A percentile compares a stretch with the other conserved stretches of the same genome.
Evolutionary conservation across 2,329 filamentous ascomycete species (phyloP).

Genomic region (Fusarium sp.): DNA sequence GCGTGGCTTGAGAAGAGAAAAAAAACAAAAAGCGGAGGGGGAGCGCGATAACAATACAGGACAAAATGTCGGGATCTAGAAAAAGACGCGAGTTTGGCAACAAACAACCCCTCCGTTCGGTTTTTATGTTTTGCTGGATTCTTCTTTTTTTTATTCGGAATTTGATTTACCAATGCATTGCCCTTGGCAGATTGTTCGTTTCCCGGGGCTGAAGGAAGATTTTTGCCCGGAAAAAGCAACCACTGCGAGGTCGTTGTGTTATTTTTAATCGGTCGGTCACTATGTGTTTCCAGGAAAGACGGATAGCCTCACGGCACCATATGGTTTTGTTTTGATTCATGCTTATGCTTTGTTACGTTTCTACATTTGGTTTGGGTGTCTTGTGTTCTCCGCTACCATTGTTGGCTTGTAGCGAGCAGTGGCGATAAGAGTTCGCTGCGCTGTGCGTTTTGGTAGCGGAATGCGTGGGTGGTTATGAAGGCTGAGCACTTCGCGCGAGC

Average conservation of each 20-base stretch:
- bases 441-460: slow-evolving; percentile 11
- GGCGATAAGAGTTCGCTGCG: not conserved
- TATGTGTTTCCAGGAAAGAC: slow-evolving; percentile 54
- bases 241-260: slow-evolving; percentile 32
- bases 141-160: slow-evolving; percentile 23
- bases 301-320: slow-evolving; percentile 58
- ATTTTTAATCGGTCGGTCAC: slow-evolving; percentile 50
- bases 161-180: slow-evolving; percentile 31
- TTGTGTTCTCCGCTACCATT: slow-evolving; percentile 4
- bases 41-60: slow-evolving; percentile 42
- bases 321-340: slow-evolving; percentile 48
- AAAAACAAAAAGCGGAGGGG: slow-evolving; percentile 32
- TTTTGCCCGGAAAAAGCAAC: slow-evolving; percentile 40
- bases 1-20: slow-evolving; percentile 20
- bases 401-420: slow-evolving; percentile 18
- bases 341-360: slow-evolving; percentile 39
- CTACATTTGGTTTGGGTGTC: slow-evolving; percentile 33
- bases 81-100: slow-evolving; percentile 53
- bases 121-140: slow-evolving; percentile 35
- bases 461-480: slow-evolving; percentile 23
- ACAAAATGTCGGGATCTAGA: slow-evolving; percentile 45
- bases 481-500: slow-evolving; percentile 34
- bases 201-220: slow-evolving; percentile 21
- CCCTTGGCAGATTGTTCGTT: slow-evolving; percentile 28
- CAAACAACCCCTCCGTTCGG: slow-evolving; percentile 46